Conservation (phyloP, 1,284 basidiomycete species). For the Sphagnurus paluster region DNA sequence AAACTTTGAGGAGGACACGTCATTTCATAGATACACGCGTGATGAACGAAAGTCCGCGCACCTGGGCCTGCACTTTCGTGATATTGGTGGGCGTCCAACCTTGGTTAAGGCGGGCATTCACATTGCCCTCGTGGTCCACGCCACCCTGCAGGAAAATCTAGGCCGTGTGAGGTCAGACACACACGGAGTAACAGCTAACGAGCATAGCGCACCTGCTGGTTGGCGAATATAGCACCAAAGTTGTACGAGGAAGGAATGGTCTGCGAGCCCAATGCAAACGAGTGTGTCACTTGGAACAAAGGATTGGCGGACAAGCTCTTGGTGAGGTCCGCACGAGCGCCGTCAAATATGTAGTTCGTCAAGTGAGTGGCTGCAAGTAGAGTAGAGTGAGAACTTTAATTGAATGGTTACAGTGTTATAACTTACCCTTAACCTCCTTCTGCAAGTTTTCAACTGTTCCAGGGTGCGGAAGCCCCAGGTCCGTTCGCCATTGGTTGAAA, state of each 20-base stretch:
- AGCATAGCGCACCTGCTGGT: slow-evolving; percentile 60
- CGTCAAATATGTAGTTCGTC: slow-evolving; percentile 96
- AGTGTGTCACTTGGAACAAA: slow-evolving; percentile 97
- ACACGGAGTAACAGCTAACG: background rate
- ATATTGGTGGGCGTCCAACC: slow-evolving; percentile 82
- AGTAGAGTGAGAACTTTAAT: slow-evolving; percentile 12
- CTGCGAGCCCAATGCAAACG: slow-evolving; percentile 86
- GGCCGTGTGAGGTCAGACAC: slow-evolving; percentile 18
- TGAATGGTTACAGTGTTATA: too few relatives aligned
- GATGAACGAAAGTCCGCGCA: slow-evolving; percentile 40
- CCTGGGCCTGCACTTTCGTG: slow-evolving; percentile 91
- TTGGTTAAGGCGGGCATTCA: slow-evolving; percentile 90
- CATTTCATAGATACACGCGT: background rate
- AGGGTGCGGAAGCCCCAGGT: slow-evolving; percentile 82
- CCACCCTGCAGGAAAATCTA: slow-evolving; percentile 93
- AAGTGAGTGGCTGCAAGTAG: slow-evolving; percentile 77
- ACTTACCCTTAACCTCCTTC: slow-evolving; percentile 85
- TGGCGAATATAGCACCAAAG: slow-evolving; percentile 93
- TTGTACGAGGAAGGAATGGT: slow-evolving; percentile 83
- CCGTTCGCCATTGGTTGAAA: slow-evolving; percentile 78
- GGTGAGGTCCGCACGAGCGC: slow-evolving; percentile 92
- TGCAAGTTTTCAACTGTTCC: slow-evolving; percentile 89
- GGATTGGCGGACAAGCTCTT: slow-evolving; percentile 94
- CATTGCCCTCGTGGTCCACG: slow-evolving; percentile 90
- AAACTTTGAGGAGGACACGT: slow-evolving; percentile 42